Evolutionary conservation across 169 alveolate species (phyloP).

Genomic region (Sarcocystis neurona): DNA sequence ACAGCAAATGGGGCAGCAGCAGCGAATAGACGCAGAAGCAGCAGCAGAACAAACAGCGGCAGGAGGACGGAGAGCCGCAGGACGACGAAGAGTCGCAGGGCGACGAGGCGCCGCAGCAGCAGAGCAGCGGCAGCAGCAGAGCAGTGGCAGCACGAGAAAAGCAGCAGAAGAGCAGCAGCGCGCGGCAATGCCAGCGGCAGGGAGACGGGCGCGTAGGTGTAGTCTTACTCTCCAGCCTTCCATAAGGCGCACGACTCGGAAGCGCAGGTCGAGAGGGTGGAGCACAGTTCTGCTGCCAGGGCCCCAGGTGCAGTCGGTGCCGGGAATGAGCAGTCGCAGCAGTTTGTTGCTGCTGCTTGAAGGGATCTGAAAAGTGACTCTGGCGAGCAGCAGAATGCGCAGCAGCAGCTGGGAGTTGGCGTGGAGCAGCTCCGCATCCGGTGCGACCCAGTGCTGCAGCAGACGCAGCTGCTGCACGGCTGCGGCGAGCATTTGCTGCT

Average conservation of each 20-base stretch:
- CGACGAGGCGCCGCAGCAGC: no score
- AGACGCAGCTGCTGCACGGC: slow-evolving; percentile 23
- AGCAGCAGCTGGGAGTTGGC: slow-evolving; percentile 45
- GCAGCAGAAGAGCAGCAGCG: no score
- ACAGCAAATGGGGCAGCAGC: no score
- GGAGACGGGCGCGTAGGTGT: no score
- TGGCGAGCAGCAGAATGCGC: slow-evolving; percentile 55
- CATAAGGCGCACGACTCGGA: slow-evolving; percentile 51
- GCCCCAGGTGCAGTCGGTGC: slow-evolving; percentile 38
- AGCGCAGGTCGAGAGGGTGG: slow-evolving; percentile 63
- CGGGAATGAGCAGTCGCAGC: slow-evolving; percentile 40
- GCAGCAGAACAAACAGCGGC: no score
- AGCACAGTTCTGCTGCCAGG: background rate
- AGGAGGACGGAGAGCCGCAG: no score
- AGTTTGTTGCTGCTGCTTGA: slow-evolving; percentile 60
- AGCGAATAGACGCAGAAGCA: no score
- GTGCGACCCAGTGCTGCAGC: slow-evolving; percentile 34
- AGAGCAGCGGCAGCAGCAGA: no score
- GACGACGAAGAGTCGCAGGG: no score
- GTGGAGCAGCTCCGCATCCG: slow-evolving; percentile 52
- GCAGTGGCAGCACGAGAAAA: no score
- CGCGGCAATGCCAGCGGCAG: no score
- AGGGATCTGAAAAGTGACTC: slow-evolving; percentile 51
- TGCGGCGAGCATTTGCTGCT: background rate
- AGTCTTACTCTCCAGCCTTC: slow-evolving; percentile 50